Conservation (phyloP, 2,329 filamentous ascomycete species). For the Emergomyces pasteurianus region DNA sequence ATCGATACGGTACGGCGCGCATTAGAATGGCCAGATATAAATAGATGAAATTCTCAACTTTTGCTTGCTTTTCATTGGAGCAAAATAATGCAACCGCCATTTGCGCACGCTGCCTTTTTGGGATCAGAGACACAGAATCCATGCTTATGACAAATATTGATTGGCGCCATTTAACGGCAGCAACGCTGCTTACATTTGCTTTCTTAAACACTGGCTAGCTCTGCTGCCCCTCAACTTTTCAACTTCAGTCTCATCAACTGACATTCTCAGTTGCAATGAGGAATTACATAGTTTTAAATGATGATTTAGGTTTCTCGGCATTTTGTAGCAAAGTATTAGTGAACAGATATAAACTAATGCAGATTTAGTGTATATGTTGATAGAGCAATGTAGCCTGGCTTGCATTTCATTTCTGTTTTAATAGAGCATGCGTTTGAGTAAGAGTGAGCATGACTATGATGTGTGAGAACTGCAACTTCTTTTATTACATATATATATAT, state of each 20-base stretch:
- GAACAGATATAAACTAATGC: background rate
- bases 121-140: background rate
- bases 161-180: no score
- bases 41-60: background rate
- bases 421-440: background rate
- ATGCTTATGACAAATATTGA: background rate
- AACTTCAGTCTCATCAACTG: no score
- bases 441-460: background rate
- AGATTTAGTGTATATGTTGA: background rate
- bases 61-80: background rate
- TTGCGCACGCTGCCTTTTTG: background rate
- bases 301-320: background rate
- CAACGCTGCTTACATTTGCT: no score
- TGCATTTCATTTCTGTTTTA: background rate
- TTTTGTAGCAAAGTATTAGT: background rate
- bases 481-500: no score
- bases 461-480: background rate
- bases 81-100: background rate
- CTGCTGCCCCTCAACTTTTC: no score
- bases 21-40: background rate
- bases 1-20: background rate
- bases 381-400: background rate
- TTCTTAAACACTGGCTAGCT: no score
- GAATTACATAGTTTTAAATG: background rate
- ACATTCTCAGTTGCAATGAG: no score